phyloP scores from a whole-genome alignment of 495 filamentous ascomycete species.

The Penicillium tannophilum region DNA sequence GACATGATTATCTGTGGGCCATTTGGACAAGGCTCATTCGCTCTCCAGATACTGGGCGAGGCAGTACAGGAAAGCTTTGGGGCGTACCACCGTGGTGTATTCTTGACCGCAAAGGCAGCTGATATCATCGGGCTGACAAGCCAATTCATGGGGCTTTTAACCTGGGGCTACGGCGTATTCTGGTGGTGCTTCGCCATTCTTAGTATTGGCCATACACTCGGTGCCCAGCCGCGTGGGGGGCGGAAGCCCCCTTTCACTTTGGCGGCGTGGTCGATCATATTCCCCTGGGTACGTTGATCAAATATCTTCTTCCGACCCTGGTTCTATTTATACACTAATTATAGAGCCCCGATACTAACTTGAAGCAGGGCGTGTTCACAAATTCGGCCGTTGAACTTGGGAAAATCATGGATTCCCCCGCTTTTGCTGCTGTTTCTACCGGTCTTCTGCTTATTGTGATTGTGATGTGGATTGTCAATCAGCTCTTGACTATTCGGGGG shows the following conservation, averaged over 20 bases:
- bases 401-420: conserved; percentile 31
- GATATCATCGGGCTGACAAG: conserved; percentile 20
- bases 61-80: conserved; percentile 29
- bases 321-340: conserved; percentile 1
- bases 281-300: conserved; percentile 29
- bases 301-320: neutral
- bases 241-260: conserved; percentile 24
- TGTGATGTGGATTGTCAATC: conserved; percentile 22
- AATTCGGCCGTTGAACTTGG: conserved; percentile 35
- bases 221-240: conserved; percentile 25
- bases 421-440: conserved; percentile 34
- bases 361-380: conserved; percentile 32
- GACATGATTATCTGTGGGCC: conserved; percentile 44
- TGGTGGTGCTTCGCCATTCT: conserved; percentile 38
- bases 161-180: conserved; percentile 37
- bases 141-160: conserved; percentile 26
- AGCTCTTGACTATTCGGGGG: conserved; percentile 29
- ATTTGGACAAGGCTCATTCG: conserved; percentile 36
- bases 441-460: conserved; percentile 28
- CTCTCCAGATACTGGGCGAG: conserved; percentile 31
- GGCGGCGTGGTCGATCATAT: conserved; percentile 33
- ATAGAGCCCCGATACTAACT: neutral
- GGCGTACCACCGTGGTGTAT: conserved; percentile 26
- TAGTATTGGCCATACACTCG: conserved; percentile 33
- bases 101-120: conserved; percentile 30